These are phyloP conservation scores for Mycena venus DNA, from an alignment of 768 basidiomycete genomes.

Conservation along the genomic window DNA sequence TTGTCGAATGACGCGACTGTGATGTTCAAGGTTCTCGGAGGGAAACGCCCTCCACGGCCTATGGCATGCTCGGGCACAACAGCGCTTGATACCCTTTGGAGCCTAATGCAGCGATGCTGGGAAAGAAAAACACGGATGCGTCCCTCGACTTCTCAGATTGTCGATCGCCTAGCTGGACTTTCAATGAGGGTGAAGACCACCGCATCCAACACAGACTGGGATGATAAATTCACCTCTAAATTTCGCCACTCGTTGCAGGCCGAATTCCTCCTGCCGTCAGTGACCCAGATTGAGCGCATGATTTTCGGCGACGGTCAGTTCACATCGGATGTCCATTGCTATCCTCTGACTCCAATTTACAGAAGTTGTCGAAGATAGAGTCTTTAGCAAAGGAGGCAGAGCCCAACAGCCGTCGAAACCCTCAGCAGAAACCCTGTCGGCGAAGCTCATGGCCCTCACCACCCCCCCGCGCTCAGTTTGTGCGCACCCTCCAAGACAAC, in stretches of 20 bases:
- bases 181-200: conserved; percentile 17
- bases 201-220: conserved; percentile 4
- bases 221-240: conserved; percentile 21
- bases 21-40: not conserved
- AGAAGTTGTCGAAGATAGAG: not conserved
- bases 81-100: not conserved
- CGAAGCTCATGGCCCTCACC: conserved; percentile 65
- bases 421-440: not conserved
- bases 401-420: not conserved
- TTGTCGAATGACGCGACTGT: conserved; percentile 7
- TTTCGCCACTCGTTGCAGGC: conserved; percentile 2
- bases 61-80: not conserved
- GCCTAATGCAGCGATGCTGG: conserved; percentile 10
- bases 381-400: no score
- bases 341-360: not conserved
- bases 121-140: not conserved
- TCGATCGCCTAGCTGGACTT: not conserved
- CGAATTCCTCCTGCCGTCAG: conserved; percentile 8
- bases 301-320: conserved; percentile 19
- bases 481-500: conserved; percentile 65
- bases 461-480: conserved; percentile 69
- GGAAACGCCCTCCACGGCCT: not conserved
- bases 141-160: conserved; percentile 2
- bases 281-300: conserved; percentile 1
- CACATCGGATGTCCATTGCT: not conserved